phyloP scores from a whole-genome alignment of 73 alveolate species.

The Paramecium bursaria region DNA sequence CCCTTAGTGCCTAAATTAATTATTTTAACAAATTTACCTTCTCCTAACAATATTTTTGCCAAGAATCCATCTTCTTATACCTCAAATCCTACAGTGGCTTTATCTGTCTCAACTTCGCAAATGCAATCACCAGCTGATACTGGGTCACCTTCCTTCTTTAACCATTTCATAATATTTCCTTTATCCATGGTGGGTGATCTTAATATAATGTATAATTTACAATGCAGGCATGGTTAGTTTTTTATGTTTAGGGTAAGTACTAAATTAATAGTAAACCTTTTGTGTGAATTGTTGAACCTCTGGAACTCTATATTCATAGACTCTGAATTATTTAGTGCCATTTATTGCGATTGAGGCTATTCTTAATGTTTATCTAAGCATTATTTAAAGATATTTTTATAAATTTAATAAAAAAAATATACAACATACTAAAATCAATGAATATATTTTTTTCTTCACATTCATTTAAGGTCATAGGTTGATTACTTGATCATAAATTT shows the following conservation, averaged over 20 bases:
- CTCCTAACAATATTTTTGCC: conserved; percentile 82
- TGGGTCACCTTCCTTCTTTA: conserved; percentile 83
- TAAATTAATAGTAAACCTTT: too few species aligned
- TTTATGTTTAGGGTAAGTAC: conserved; percentile 77
- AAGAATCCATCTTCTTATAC: conserved; percentile 88
- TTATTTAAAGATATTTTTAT: too few species aligned
- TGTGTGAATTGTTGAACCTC: too few species aligned
- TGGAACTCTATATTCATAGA: too few species aligned
- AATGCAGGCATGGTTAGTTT: conserved; percentile 85
- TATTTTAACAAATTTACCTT: conserved; percentile 70
- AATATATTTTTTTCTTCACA: too few species aligned
- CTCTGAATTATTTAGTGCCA: too few species aligned
- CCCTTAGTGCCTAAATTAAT: conserved; percentile 73
- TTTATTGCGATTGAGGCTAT: too few species aligned
- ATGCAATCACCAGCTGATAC: conserved; percentile 85
- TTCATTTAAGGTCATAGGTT: too few species aligned
- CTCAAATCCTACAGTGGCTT: conserved; percentile 91
- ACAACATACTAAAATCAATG: too few species aligned
- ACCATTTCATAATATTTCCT: conserved; percentile 89
- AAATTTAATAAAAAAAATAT: too few species aligned
- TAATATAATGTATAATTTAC: neutral
- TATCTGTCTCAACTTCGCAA: conserved; percentile 91
- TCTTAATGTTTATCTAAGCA: too few species aligned
- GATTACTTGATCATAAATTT: too few species aligned
- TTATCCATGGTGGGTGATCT: conserved; percentile 92